phyloP scores from a whole-genome alignment of 139 green algal species.

The Monoraphidium neglectum region DNA sequence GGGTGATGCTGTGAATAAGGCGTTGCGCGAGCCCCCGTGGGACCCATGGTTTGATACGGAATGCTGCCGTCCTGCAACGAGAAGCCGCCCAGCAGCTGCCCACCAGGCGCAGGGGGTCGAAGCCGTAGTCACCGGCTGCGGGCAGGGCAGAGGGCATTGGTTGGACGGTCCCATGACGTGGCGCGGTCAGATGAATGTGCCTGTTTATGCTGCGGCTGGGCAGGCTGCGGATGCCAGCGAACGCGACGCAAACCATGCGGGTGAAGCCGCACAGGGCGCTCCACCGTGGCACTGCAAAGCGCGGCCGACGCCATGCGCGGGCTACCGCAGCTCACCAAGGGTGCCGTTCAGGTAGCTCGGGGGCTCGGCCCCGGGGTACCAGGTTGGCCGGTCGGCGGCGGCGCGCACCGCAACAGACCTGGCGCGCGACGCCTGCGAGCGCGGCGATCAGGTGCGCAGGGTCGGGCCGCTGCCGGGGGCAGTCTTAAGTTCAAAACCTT shows the following conservation, averaged over 20 bases:
- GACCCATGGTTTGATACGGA: too few relatives aligned
- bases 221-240: background rate
- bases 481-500: too few relatives aligned
- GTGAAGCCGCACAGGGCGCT: background rate
- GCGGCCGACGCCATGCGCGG: background rate
- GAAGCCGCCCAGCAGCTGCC: too few relatives aligned
- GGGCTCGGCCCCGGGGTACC: slow-evolving; percentile 59
- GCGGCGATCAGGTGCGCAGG: too few relatives aligned
- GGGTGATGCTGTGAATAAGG: too few relatives aligned
- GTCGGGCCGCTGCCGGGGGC: too few relatives aligned
- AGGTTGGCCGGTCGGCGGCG: slow-evolving; percentile 18
- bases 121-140: slow-evolving; percentile 50
- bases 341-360: slow-evolving; percentile 61
- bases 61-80: too few relatives aligned
- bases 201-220: background rate
- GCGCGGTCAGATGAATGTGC: background rate
- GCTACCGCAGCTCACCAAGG: slow-evolving; percentile 31
- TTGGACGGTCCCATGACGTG: too few relatives aligned
- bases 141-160: too few relatives aligned
- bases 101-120: slow-evolving; percentile 67
- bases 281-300: background rate
- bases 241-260: background rate
- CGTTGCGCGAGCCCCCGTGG: too few relatives aligned
- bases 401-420: slow-evolving; percentile 6
- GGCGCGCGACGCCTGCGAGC: too few relatives aligned